Evolutionary conservation across 75 land plant genomes (phyloP), one percentile per base, ranked within the genome.

Genomic region (Pinus albicaulis): DNA sequence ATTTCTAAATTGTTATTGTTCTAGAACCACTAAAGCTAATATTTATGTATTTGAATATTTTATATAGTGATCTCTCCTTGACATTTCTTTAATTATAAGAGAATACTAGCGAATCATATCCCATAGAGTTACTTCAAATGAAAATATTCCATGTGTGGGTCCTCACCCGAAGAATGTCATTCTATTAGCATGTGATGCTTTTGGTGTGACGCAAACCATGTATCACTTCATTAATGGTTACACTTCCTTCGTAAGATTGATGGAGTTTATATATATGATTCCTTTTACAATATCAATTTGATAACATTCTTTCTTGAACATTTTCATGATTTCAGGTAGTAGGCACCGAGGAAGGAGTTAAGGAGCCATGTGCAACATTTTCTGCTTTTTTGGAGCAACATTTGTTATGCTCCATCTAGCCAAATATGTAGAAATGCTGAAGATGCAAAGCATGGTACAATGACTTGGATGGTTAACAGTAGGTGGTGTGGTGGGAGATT

Each of bases 191-290:
- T 82, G 84, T 57, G 84, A 82, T 80, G 84, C 84, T 22, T 82
- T 82, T 75, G 84, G 84, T 73, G 84, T 82, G 59, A 66, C 84
- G 17, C 82, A 79, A 57, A 82, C 84, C 34, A 82, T 82, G 84
- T 82, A 79, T 71, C 84, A 82, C 76, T 82, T 82, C 58, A 79
- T 82, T 14, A 82, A 82, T 82, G 84, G 84, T 7, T 82, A 82
- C 73, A 82, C 84, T 56, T 82, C 84, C 60, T 57, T 79, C 82
- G 84, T 82, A 80, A 74, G 77, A 24, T 36, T 17, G 3, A 41
- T 12, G n/a, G 52, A n/a, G n/a, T 10, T 41, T 68, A 22, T 41
- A 20, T 13, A n/a, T 20, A 68, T 68, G 23, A 24, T 59, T 76
- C 3, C 6, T 20, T 48, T 16, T 20, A 23, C 26, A 71, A 17